These are phyloP conservation scores for Hexamita inflata DNA, from an alignment of 208 protist genomes.

Conservation along the genomic window DNA sequence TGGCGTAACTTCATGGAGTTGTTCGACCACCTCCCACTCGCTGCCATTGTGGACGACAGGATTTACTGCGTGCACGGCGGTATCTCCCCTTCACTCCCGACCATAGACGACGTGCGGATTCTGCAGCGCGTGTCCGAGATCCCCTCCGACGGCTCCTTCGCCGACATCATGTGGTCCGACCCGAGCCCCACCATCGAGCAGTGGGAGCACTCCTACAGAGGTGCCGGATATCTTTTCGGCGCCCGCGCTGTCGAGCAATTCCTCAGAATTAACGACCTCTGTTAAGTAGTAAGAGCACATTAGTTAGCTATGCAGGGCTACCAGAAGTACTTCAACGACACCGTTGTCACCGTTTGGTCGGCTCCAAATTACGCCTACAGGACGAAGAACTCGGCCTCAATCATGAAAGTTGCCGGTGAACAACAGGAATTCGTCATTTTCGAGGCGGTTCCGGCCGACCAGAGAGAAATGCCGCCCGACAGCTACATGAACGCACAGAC, in stretches of 20 bases:
- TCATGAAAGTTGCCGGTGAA: slow-evolving; percentile 14
- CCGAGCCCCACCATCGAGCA: background rate
- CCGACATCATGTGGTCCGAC: slow-evolving; percentile 36
- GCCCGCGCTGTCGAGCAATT: slow-evolving; percentile 23
- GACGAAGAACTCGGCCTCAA: slow-evolving; percentile 26
- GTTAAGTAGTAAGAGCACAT: slow-evolving; percentile 32
- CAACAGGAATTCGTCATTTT: slow-evolving; percentile 15
- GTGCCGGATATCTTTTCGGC: slow-evolving; percentile 36
- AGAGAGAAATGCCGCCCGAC: slow-evolving; percentile 9
- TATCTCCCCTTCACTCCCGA: slow-evolving; percentile 69
- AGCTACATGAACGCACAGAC: slow-evolving; percentile 8
- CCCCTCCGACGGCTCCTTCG: background rate
- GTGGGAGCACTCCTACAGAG: background rate
- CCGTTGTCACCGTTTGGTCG: slow-evolving; percentile 42
- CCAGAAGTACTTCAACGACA: slow-evolving; percentile 33
- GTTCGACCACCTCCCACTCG: slow-evolving; percentile 61
- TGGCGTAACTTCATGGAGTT: slow-evolving; percentile 59
- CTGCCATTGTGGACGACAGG: slow-evolving; percentile 45
- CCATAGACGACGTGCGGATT: slow-evolving; percentile 55
- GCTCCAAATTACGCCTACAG: slow-evolving; percentile 46
- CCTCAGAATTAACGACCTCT: slow-evolving; percentile 28
- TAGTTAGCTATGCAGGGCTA: slow-evolving; percentile 33
- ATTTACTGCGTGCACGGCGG: slow-evolving; percentile 79
- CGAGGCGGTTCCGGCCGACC: background rate
- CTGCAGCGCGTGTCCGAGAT: slow-evolving; percentile 36